Conservation (phyloP, 176 grass and related monocot genomes). For the Oryza rufipogon region DNA sequence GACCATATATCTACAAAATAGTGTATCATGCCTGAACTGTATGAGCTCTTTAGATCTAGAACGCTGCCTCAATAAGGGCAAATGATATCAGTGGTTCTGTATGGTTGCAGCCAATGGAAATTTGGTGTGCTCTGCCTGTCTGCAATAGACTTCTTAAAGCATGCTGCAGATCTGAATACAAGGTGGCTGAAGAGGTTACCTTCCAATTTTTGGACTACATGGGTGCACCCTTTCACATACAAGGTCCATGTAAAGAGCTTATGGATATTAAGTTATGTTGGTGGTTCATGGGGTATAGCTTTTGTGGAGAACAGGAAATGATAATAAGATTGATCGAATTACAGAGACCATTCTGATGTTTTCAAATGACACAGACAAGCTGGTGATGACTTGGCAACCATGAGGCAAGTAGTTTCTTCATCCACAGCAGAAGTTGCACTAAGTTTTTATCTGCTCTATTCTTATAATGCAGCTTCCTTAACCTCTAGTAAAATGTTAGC, state of each 20-base stretch:
- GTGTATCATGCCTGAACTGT: slow-evolving; percentile 6
- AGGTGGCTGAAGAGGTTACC: slow-evolving; percentile 6
- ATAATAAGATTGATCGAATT: slow-evolving; percentile 3
- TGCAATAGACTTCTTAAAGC: slow-evolving; percentile 15
- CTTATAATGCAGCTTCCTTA: slow-evolving; percentile 13
- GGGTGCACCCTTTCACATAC: background rate
- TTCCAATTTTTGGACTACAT: slow-evolving; percentile 14
- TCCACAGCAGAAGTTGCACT: slow-evolving; percentile 21
- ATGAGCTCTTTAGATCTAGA: slow-evolving; percentile 1
- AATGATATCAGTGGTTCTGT: background rate
- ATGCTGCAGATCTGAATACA: slow-evolving; percentile 29
- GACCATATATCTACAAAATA: background rate
- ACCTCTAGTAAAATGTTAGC: slow-evolving; percentile 28
- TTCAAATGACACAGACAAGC: slow-evolving; percentile 29
- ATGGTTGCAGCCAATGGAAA: background rate
- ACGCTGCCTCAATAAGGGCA: slow-evolving; percentile 15
- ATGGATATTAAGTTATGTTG: background rate
- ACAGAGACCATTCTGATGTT: slow-evolving; percentile 14
- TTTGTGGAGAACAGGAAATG: slow-evolving; percentile 37
- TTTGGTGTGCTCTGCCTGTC: slow-evolving; percentile 24
- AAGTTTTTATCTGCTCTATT: slow-evolving; percentile 34
- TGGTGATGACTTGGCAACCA: slow-evolving; percentile 43
- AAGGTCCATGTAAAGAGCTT: slow-evolving; percentile 23
- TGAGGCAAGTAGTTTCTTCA: slow-evolving; percentile 66
- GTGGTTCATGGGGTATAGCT: slow-evolving; percentile 19